Base-by-base conservation (phyloP, 2,329 filamentous ascomycete genomes). In the Tolypocladium album region DNA sequence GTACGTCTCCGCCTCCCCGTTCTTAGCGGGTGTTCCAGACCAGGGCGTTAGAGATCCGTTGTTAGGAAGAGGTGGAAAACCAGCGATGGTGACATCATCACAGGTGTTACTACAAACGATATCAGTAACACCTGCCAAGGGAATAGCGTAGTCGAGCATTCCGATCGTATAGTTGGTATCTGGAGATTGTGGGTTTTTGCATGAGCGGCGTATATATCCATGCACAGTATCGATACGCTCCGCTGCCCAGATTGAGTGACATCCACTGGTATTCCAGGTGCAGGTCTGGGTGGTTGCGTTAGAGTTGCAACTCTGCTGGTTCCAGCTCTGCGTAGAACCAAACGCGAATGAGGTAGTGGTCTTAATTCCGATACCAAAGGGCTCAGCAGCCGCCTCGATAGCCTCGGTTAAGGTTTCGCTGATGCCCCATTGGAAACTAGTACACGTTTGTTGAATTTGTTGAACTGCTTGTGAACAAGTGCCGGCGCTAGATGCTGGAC, bases 291-390 rank as follows among this genome's bases (percentile, higher is more conserved):
- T 43, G 20, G 42, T 22, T 22, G 42, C 42, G 42, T 43, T 43
- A 20, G 42, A 43, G 42, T 22, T 43, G 20, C 42, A 43, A 20
- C 17, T 83, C 31, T 40, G 20, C 43, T 77, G 86, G 0, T 65
- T 88, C 47, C 82, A 84, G 65, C 55, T 74, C 3, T 86, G 83
- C 63, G 77, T 86, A 43, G 42, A 43, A 43, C 58, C 67, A 47
- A 66, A 87, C 82, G 42, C 20, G 36, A 38, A 38, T 13, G 9
- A 11, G 36, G 36, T 38, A 11, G 34, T 36, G 34, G 34, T 4
- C 34, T 36, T 11, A 9, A 36, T 31, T 3, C 27, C 6, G 34
- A 36, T 36, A 36, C 9, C 34, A 11, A 36, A 11, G 34, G 9
- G 7, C 6, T 36, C 34, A 2, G 17, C 4, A 2, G 2, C 17